These are phyloP conservation scores for Hypholoma fasciculare DNA, from an alignment of 768 basidiomycete species.

Conservation along the genomic window DNA sequence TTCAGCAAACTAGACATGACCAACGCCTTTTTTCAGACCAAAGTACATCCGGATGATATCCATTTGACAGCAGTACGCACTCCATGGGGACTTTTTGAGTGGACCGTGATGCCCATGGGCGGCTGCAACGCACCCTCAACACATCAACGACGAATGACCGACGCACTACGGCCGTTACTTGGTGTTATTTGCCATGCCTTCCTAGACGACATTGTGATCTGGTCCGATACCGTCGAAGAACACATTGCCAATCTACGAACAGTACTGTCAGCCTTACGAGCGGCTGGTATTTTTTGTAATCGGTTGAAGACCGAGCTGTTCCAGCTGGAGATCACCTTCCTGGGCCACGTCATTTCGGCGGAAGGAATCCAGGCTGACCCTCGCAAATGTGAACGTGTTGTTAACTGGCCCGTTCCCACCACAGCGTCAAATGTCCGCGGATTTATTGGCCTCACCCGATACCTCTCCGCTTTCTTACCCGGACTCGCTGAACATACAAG, in stretches of 20 bases:
- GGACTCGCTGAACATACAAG: conserved; percentile 25
- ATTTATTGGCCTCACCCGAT: conserved; percentile 32
- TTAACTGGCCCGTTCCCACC: conserved; percentile 29
- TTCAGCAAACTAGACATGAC: conserved; percentile 24
- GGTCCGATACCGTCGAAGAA: too few relatives aligned
- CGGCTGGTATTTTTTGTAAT: too few relatives aligned
- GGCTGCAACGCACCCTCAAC: conserved; percentile 22
- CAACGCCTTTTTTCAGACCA: conserved; percentile 21
- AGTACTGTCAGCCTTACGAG: too few relatives aligned
- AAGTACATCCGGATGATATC: conserved; percentile 16
- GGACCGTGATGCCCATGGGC: conserved; percentile 36
- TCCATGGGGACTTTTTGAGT: conserved; percentile 38
- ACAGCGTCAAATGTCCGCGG: conserved; percentile 26
- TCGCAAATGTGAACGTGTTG: conserved; percentile 25
- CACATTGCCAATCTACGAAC: too few relatives aligned
- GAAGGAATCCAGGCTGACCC: conserved; percentile 28
- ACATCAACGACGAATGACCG: too few relatives aligned
- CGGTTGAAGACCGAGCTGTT: too few relatives aligned
- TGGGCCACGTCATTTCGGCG: conserved; percentile 30
- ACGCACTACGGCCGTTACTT: too few relatives aligned
- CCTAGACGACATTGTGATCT: too few relatives aligned
- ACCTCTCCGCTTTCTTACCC: conserved; percentile 29
- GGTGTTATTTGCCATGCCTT: too few relatives aligned
- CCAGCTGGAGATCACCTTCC: too few relatives aligned
- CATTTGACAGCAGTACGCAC: conserved; percentile 34